Evolutionary conservation across 1,284 basidiomycete genomes (phyloP), one percentile per base, ranked within the genome.

Genomic region (Tremellales sp.): DNA sequence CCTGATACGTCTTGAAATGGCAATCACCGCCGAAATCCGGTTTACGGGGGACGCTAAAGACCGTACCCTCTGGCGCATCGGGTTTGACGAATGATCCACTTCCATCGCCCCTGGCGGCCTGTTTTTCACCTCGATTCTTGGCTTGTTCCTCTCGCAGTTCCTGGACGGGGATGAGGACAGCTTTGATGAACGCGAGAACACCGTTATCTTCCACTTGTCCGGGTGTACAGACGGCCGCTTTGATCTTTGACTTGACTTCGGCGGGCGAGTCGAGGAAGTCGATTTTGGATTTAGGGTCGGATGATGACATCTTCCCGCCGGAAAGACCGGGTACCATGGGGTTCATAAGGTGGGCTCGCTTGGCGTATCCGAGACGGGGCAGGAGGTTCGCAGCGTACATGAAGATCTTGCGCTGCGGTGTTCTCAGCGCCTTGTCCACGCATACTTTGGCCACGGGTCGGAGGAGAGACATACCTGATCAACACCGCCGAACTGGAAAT

Each of bases 251-350:
- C 65, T 85, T 84, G 46, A 97, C 81, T 26, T 81, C 81, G 39
- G 88, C 85, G 0, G 93, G 84, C 13, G 84, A 72, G 75, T 98
- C 94, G 58, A 98, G 84, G 75, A 98, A 93, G 76, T 98, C 94
- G 71, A 98, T 97, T 76, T 98, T 99, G 57, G 86, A 90, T 72
- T 93, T 88, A 24, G 89, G 87, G 65, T 97, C 94, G 1, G 94
- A 97, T 0, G 91, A 85, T n/a, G 90, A 94, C 96, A 99, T 98
- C 74, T 99, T 99, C 22, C 89, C 89, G 25, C 94, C 94, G 12
- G 80, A 78, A 41, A 98, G 81, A 36, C 96, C 94, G 19, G 96
- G 94, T 0, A 98, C 92, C 94, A 99, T 98, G 13, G 82, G 79
- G 76, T 97, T 98, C 94, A 98, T 99, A 31, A 99, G 79, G 74